Base-by-base conservation (phyloP, 345 rosid genomes). In the Erucastrum elatum region DNA sequence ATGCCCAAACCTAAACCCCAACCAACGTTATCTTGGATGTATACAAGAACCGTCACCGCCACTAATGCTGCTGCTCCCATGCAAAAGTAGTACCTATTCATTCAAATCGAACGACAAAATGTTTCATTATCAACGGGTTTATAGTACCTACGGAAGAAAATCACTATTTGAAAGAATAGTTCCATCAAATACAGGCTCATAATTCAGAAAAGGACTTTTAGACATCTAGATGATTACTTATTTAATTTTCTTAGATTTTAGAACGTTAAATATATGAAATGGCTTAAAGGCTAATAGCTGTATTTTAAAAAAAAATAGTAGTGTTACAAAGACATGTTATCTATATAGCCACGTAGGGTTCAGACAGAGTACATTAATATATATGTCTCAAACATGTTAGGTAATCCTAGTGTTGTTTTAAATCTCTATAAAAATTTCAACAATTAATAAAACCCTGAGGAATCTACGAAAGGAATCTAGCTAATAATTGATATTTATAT, bases 1-100 rank as follows among this genome's bases (percentile, higher is more conserved):
- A 93, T 88, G 13, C 98, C 97, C 30, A 91, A 86, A 21, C 98
- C 98, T 84, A 87, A 80, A 25, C 94, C 93, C 94, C 97, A 93
- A 25, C 98, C 98, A 8, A 93, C 76, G 44, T 88, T 85, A 62
- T 93, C 97, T 83, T 93, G 98, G 65, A 91, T 77, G 68, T 90
- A 93, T 3, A 93, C 93, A 31, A 93, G 71, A 12, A 88, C 93
- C 11, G 98, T 93, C 62, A 90, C 92, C 2, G 94, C 94, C 64
- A 87, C 49, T 10, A 93, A 78, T 1, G 88, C 79, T 0, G 98
- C 84, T 21, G 71, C 90, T 3, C 97, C 98, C 98, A 93, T 93
- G 21, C 83, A 85, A 79, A 93, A 93, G 73, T 91, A 91, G 84
- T 91, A 91, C 83, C 83, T 80, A 66, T 11, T 12, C 2, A 30